A percentile compares a stretch with the other conserved stretches of the same genome.
These are phyloP conservation scores for Chenopodium album DNA, from an alignment of 148 eudicot genomes.

Conservation along the genomic window DNA sequence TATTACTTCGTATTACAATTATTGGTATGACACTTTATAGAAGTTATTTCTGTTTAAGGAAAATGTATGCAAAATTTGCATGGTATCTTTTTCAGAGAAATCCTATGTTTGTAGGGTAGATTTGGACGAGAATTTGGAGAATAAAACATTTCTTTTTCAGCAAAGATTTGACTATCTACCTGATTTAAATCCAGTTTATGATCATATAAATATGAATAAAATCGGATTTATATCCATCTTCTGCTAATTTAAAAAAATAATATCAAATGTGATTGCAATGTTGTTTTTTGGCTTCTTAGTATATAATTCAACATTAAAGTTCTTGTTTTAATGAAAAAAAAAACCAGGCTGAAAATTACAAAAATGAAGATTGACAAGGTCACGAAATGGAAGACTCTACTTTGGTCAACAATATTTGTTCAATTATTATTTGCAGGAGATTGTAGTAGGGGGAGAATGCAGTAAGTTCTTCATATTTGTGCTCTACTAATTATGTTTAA, in stretches of 20 bases:
- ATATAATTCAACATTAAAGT: not conserved
- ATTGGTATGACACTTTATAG: not conserved
- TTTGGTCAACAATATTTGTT: not conserved
- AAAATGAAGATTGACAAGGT: conserved; percentile 4
- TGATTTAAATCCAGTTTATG: not conserved
- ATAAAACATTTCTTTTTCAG: not conserved
- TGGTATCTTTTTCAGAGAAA: not conserved
- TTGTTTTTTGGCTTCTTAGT: too few species aligned
- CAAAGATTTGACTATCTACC: not conserved
- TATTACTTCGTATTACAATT: not conserved
- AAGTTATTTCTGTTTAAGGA: not conserved
- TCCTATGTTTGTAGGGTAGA: not conserved
- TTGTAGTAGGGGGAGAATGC: conserved; percentile 24
- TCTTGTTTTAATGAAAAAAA: not conserved
- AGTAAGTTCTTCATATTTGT: conserved; percentile 21
- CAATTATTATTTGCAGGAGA: conserved; percentile 3
- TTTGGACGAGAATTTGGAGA: not conserved
- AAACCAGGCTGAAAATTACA: not conserved
- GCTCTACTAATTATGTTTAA: not conserved
- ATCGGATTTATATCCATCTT: not conserved
- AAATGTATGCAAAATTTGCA: not conserved
- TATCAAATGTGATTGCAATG: too few species aligned
- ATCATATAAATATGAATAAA: not conserved
- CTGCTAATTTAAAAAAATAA: not conserved
- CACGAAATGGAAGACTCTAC: not conserved